Conservation (phyloP, 2,329 filamentous ascomycete genomes). For the Exophiala viscosa region DNA sequence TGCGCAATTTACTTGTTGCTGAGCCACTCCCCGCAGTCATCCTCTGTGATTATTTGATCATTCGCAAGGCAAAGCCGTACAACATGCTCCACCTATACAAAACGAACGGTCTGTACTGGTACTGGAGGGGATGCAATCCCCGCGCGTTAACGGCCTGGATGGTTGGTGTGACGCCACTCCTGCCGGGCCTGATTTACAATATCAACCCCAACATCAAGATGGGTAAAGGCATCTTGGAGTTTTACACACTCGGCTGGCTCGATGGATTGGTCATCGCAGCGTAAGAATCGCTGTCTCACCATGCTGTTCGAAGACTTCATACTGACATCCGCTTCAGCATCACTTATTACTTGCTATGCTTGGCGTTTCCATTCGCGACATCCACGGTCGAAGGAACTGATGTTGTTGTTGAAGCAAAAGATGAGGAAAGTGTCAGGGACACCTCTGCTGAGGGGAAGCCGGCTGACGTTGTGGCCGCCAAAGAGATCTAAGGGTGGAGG, state of each 20-base stretch:
- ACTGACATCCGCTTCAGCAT: not conserved
- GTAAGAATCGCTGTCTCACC: not conserved
- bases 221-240: slow-evolving; percentile 47
- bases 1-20: slow-evolving; percentile 33
- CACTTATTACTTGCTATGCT: slow-evolving; percentile 6
- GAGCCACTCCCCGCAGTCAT: slow-evolving; percentile 58
- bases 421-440: not conserved
- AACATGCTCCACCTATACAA: slow-evolving; percentile 53
- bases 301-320: not conserved
- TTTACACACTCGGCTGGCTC: slow-evolving; percentile 63
- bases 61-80: slow-evolving; percentile 36
- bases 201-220: slow-evolving; percentile 38
- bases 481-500: not conserved
- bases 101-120: slow-evolving; percentile 48
- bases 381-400: not conserved
- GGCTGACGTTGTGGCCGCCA: not conserved
- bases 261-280: slow-evolving; percentile 50
- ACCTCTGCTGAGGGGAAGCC: not conserved
- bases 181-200: slow-evolving; percentile 53
- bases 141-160: slow-evolving; percentile 57
- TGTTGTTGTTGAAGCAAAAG: slow-evolving; percentile 5
- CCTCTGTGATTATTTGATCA: slow-evolving; percentile 18
- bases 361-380: slow-evolving; percentile 4
- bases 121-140: slow-evolving; percentile 55
- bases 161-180: slow-evolving; percentile 52